phyloP scores from a whole-genome alignment of 2,329 filamentous ascomycete genomes.

The Escovopsis weberi region DNA sequence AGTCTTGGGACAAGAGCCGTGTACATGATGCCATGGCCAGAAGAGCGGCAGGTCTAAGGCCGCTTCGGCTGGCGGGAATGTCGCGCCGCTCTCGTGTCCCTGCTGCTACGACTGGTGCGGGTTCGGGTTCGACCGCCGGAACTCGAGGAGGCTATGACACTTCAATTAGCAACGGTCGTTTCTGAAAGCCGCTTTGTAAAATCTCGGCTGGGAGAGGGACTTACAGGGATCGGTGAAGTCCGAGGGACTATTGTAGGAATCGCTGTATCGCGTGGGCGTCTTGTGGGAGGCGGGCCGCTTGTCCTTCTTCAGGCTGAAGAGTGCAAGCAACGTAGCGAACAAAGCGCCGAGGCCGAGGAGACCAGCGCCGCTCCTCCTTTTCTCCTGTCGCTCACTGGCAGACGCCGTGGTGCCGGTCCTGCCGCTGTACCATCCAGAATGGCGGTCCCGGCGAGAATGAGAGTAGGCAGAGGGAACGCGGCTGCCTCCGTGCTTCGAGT shows the following conservation, averaged over 20 bases:
- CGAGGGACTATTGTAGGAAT: constrained; percentile 40
- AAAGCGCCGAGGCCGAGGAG: constrained; percentile 39
- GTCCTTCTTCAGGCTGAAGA: constrained; percentile 40
- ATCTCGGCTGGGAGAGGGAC: constrained; percentile 13
- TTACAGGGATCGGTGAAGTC: constrained; percentile 35
- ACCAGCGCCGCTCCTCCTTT: constrained; percentile 36
- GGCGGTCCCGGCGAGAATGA: constrained; percentile 33
- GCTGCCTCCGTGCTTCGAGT: constrained; percentile 31
- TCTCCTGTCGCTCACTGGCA: constrained; percentile 27
- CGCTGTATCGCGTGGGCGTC: constrained; percentile 31
- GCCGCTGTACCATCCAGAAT: constrained; percentile 42
- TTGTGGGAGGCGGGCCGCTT: constrained; percentile 28
- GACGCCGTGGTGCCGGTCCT: constrained; percentile 27
- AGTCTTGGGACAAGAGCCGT: constrained; percentile 1
- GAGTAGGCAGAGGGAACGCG: constrained; percentile 23
- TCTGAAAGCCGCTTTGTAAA: background rate
- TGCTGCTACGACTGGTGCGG: constrained; percentile 18
- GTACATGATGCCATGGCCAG: constrained; percentile 5
- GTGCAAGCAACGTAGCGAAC: constrained; percentile 34
- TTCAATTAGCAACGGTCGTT: no score
- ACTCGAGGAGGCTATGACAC: constrained; percentile 27
- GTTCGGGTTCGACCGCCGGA: constrained; percentile 28
- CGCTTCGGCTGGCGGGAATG: constrained; percentile 15
- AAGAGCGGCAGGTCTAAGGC: constrained; percentile 7
- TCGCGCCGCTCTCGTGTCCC: constrained; percentile 18